Percentiles rank a stretch among this genome's conserved stretches.
These are phyloP conservation scores for Kwoniella newhampshirensis DNA, from an alignment of 768 basidiomycete species.

Conservation along the genomic window DNA sequence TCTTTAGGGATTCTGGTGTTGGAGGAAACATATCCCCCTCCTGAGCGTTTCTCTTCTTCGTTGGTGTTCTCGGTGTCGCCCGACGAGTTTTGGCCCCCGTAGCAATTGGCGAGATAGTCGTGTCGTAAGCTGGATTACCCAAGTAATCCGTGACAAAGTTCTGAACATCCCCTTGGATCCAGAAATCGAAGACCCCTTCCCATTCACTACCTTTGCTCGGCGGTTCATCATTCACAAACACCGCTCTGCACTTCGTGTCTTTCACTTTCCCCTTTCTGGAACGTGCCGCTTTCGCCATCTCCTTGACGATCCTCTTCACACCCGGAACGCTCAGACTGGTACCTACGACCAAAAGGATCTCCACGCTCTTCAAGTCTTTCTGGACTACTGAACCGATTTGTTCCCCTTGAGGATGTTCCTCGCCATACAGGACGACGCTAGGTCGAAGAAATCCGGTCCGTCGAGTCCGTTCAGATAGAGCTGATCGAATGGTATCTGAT, in stretches of 20 bases:
- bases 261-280: background rate
- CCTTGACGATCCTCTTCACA: conserved; percentile 85
- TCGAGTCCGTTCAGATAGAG: conserved; percentile 74
- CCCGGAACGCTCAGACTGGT: conserved; percentile 86
- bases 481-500: conserved; percentile 67
- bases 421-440: conserved; percentile 87
- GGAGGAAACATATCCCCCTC: conserved; percentile 8
- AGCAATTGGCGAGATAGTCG: background rate
- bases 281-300: conserved; percentile 69
- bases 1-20: conserved; percentile 14
- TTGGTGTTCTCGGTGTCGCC: conserved; percentile 3
- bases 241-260: conserved; percentile 58
- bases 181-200: conserved; percentile 86
- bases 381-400: conserved; percentile 80
- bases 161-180: conserved; percentile 87
- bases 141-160: conserved; percentile 62
- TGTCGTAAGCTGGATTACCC: conserved; percentile 11
- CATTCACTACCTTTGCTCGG: conserved; percentile 70
- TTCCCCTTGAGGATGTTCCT: conserved; percentile 76
- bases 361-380: conserved; percentile 78
- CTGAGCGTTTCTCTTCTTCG: conserved; percentile 1
- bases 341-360: conserved; percentile 82
- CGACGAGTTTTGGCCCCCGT: background rate
- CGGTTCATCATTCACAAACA: conserved; percentile 81
- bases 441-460: conserved; percentile 79